phyloP scores from a whole-genome alignment of 768 basidiomycete genomes.

The Boletus eberwhitei region DNA sequence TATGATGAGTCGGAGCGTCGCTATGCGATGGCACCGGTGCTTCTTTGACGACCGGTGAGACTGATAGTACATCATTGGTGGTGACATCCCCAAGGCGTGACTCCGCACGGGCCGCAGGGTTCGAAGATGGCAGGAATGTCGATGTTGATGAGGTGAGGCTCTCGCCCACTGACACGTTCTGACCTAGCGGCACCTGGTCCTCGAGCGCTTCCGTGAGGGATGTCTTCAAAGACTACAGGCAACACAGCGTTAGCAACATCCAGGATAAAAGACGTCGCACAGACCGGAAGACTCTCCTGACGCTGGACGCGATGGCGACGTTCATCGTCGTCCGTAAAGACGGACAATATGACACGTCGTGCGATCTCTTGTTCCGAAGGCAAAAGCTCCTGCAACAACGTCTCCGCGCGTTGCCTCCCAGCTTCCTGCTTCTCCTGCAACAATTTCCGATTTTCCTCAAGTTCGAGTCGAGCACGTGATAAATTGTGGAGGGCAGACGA shows the following conservation, averaged over 20 bases:
- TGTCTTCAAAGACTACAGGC: slow-evolving; percentile 41
- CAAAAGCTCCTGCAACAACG: slow-evolving; percentile 53
- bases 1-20: not conserved
- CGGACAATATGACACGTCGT: slow-evolving; percentile 58
- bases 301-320: slow-evolving; percentile 46
- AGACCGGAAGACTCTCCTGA: slow-evolving; percentile 58
- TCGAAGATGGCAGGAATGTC: not conserved
- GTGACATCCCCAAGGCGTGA: not conserved
- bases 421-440: slow-evolving; percentile 60
- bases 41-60: not conserved
- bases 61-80: not conserved
- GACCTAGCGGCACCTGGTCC: slow-evolving; percentile 45
- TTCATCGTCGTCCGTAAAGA: slow-evolving; percentile 53
- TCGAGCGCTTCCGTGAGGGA: slow-evolving; percentile 45
- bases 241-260: not conserved
- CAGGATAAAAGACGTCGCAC: slow-evolving; percentile 13
- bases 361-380: slow-evolving; percentile 66
- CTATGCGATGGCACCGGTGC: slow-evolving; percentile 2
- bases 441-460: slow-evolving; percentile 55
- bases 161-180: slow-evolving; percentile 23
- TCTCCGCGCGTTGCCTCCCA: slow-evolving; percentile 49
- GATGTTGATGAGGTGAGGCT: slow-evolving; percentile 16
- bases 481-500: slow-evolving; percentile 65
- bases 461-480: slow-evolving; percentile 52
- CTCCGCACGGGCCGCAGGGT: not conserved